Percentiles rank a stretch among this genome's conserved stretches.
These are phyloP conservation scores for Pugionium dolabratum DNA, from an alignment of 345 rosid species.

Conservation along the genomic window DNA sequence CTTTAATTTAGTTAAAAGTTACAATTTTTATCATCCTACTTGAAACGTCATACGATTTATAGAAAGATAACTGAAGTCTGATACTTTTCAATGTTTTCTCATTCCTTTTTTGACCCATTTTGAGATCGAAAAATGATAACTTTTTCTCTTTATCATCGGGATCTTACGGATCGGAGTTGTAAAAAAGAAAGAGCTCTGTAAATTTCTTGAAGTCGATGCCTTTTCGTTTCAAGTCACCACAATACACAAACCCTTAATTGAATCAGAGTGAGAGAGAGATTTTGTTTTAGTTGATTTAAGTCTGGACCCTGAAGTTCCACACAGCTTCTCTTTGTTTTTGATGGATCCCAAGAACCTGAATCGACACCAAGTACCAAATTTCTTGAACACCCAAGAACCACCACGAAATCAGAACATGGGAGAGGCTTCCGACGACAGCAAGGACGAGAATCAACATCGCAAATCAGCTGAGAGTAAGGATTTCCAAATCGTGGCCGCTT, in stretches of 20 bases:
- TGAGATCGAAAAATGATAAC: slow-evolving; percentile 35
- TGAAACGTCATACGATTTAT: not conserved
- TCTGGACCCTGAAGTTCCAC: slow-evolving; percentile 34
- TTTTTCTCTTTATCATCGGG: slow-evolving; percentile 42
- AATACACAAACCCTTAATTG: slow-evolving; percentile 33
- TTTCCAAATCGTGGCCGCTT: slow-evolving; percentile 66
- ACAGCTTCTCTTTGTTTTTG: slow-evolving; percentile 16
- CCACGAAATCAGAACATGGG: slow-evolving; percentile 40
- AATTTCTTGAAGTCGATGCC: slow-evolving; percentile 54
- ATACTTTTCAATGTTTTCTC: slow-evolving; percentile 34
- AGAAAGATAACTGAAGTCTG: slow-evolving; percentile 13
- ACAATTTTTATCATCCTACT: not conserved
- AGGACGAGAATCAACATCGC: slow-evolving; percentile 14
- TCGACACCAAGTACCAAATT: slow-evolving; percentile 53
- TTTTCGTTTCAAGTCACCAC: slow-evolving; percentile 51
- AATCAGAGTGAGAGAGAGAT: slow-evolving; percentile 20
- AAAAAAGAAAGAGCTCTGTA: not conserved
- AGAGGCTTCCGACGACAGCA: slow-evolving; percentile 31
- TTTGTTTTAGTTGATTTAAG: not conserved
- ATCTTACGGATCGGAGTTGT: slow-evolving; percentile 33
- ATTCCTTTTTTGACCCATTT: slow-evolving; percentile 38
- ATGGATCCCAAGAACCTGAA: slow-evolving; percentile 48
- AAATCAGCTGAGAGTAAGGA: slow-evolving; percentile 72
- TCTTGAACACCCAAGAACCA: slow-evolving; percentile 56
- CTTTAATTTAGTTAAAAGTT: slow-evolving; percentile 12